Base-by-base conservation (phyloP, 2,329 filamentous ascomycete genomes). In the Tolypocladium paradoxum region DNA sequence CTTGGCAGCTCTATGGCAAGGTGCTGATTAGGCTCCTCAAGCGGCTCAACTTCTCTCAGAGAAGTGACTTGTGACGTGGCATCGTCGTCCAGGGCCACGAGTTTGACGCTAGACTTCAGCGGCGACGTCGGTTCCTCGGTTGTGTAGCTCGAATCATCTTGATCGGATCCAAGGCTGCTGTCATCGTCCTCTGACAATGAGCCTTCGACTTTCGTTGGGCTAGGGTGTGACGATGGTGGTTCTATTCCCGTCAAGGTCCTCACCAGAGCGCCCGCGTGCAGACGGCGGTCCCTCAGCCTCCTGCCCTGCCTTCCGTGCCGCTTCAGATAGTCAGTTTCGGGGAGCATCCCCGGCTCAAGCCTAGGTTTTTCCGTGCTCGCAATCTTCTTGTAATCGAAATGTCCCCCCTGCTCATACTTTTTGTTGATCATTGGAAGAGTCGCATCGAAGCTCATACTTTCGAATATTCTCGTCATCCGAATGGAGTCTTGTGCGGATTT, bases 361-460 rank as follows among this genome's bases (percentile, higher is more conserved):
- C 60, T 69, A 22, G 58, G 55, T 35, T 61, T 67, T 47, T 62
- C 64, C 40, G 67, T 62, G 43, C 61, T 34, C 52, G 64, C 60
- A 22, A 66, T 61, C 59, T 69, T 62, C 49, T 62, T 63, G 62
- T 63, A 78, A 54, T 78, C 73, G 55, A 79, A 83, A 2, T 74
- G 71, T 16, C 80, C 80, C 5, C 75, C 77, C 47, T 75, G 73
- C 57, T 79, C 75, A 56, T 83, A 83, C 58, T 83, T 83, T 57
- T 76, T 79, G 57, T 77, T 80, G 45, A 79, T 77, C 52, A 75
- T 64, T 0, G 78, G 75, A 34, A 82, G 66, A 18, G 71, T 71
- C 6, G 76, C 72, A 29, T 79, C 76, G 49, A 83, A 79, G 38
- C 76, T 70, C 33, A 83, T 70, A 56, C 74, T 79, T 34, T 78